Percentiles rank a stretch among this genome's conserved stretches.
These are phyloP conservation scores for Ophiocordyceps camponoti-rufipedis DNA, from an alignment of 2,329 filamentous ascomycete species.

Conservation along the genomic window DNA sequence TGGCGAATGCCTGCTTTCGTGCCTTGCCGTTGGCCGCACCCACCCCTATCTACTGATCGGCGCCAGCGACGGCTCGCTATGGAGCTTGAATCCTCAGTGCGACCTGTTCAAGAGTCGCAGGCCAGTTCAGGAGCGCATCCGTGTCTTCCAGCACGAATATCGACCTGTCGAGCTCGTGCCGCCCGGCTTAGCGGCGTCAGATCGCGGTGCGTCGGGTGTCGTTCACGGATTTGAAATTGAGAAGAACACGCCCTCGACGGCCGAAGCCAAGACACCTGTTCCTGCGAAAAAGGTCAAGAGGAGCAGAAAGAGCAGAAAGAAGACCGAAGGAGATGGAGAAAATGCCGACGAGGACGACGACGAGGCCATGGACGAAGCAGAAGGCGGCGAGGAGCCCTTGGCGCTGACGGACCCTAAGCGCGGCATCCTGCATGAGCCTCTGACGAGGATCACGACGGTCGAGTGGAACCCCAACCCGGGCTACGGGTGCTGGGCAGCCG, in stretches of 20 bases:
- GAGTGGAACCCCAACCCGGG: constrained; percentile 51
- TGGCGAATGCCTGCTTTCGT: constrained; percentile 29
- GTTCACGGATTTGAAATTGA: constrained; percentile 32
- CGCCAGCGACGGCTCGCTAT: constrained; percentile 34
- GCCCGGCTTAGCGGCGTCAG: constrained; percentile 9
- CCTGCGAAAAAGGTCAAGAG: constrained; percentile 17
- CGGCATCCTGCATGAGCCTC: constrained; percentile 39
- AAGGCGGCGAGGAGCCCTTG: constrained; percentile 13
- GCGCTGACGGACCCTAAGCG: constrained; percentile 19
- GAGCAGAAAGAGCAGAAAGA: constrained; percentile 17
- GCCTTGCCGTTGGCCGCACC: constrained; percentile 27
- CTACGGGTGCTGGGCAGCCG: constrained; percentile 50
- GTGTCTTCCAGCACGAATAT: constrained; percentile 36
- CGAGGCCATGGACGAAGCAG: constrained; percentile 2
- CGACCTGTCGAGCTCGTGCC: constrained; percentile 15
- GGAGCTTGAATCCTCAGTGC: constrained; percentile 21
- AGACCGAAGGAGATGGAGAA: constrained; percentile 1
- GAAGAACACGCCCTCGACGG: constrained; percentile 26
- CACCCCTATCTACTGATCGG: constrained; percentile 37
- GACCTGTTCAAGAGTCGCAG: constrained; percentile 17
- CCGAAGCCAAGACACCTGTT: constrained; percentile 18
- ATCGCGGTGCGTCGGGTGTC: constrained; percentile 31
- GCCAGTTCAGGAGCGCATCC: constrained; percentile 15
- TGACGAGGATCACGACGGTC: constrained; percentile 41
- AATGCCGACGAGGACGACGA: constrained; percentile 4